Conservation (phyloP, 129 eudicot genomes). For the Helianthus tuberosus region DNA sequence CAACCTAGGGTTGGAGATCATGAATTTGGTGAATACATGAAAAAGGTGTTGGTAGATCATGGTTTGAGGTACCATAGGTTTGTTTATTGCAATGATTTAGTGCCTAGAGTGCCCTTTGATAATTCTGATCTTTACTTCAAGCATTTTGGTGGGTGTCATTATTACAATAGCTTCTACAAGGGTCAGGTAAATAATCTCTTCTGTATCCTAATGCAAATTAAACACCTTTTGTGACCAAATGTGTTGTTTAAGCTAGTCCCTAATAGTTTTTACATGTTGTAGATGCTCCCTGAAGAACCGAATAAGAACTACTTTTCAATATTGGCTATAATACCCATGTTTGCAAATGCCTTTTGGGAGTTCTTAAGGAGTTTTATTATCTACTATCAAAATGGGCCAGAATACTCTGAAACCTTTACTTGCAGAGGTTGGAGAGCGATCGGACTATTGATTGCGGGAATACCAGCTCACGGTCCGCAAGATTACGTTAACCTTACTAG, state of each 20-base stretch:
- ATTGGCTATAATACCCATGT: conserved; percentile 38
- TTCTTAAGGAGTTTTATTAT: conserved; percentile 60
- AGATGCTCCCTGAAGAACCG: conserved; percentile 69
- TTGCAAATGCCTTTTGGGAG: conserved; percentile 59
- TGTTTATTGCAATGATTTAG: conserved; percentile 63
- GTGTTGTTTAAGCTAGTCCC: neutral
- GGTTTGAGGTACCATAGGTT: conserved; percentile 49
- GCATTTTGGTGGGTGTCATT: conserved; percentile 64
- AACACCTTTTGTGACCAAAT: neutral
- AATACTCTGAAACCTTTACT: conserved; percentile 47
- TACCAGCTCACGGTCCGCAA: conserved; percentile 52
- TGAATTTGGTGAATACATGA: conserved; percentile 53
- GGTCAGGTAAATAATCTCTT: conserved; percentile 45
- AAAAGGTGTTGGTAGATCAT: conserved; percentile 27
- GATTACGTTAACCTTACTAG: conserved; percentile 64
- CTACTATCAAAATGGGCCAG: conserved; percentile 43
- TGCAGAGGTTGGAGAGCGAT: conserved; percentile 37
- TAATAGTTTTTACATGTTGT: neutral
- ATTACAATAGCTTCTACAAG: conserved; percentile 54
- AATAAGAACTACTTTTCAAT: conserved; percentile 61
- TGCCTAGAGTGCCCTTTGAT: conserved; percentile 69
- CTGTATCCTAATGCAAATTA: neutral
- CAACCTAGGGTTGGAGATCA: conserved; percentile 74
- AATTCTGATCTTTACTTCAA: conserved; percentile 40
- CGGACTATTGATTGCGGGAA: conserved; percentile 49